Base-by-base conservation (phyloP, 345 rosid species). In the Streptanthus diversifolius region DNA sequence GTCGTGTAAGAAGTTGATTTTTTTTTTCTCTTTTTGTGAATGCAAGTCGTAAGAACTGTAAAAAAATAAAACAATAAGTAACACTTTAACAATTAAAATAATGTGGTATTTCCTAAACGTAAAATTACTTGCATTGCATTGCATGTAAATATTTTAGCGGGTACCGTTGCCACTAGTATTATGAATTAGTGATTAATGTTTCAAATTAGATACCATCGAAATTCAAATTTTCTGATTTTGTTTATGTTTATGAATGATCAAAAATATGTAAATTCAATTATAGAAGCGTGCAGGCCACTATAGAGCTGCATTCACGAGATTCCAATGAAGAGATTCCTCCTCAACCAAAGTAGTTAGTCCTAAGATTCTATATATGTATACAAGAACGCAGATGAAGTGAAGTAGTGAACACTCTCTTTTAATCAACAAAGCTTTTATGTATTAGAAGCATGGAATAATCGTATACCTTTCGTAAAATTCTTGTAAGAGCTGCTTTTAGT, bases 301-400 rank as follows among this genome's bases (percentile, higher is more conserved):
- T 30, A 54, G 24, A 54, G 24, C 25, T 30, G 32, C 66, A 66
- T 76, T 69, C 73, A 75, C 56, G 67, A 79, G 71, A 69, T 76
- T 54, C 70, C 70, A 58, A 66, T 63, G 48, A 60, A 47, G 66
- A 75, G 68, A 63, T 63, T 70, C 85, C 76, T 82, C 44, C 76
- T 82, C 44, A 57, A 14, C 22, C 65, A 80, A 39, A 73, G 47
- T 71, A 62, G 83, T 84, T 86, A n/a, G 86, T 71, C 88, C 82
- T 62, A 70, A 72, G 88, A 84, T 82, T 85, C 88, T 71, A 67
- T 37, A 53, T 39, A 19, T n/a, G n/a, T 35, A 47, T 64, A 8
- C 30, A 60, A 61, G 49, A 68, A 32, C 35, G 43, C 12, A 13
- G 14, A 60, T 21, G 39, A 60, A 51, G 22, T 41, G 59, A 3